These are phyloP conservation scores for Nakazawaea laoshanensis DNA, from an alignment of 805 yeast species.

Conservation along the genomic window DNA sequence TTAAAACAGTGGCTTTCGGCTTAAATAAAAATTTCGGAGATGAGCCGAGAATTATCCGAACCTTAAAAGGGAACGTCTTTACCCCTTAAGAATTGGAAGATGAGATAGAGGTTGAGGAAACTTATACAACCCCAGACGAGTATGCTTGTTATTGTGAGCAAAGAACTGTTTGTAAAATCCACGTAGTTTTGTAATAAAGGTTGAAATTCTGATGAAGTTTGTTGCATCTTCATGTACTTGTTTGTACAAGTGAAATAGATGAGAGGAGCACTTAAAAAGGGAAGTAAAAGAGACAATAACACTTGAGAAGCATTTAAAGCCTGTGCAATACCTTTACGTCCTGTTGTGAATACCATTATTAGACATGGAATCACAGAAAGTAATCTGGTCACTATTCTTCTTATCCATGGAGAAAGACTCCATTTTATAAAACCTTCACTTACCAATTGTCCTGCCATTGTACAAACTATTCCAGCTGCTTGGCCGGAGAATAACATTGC, in stretches of 20 bases:
- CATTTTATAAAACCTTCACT: slow-evolving; percentile 80
- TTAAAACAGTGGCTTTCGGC: too few species aligned
- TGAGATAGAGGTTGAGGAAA: slow-evolving; percentile 61
- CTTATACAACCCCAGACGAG: slow-evolving; percentile 66
- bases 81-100: slow-evolving; percentile 28
- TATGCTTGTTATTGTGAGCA: slow-evolving; percentile 45
- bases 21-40: too few species aligned
- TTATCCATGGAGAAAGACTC: slow-evolving; percentile 72
- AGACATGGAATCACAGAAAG: slow-evolving; percentile 74
- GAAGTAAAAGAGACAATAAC: slow-evolving; percentile 64
- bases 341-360: slow-evolving; percentile 55
- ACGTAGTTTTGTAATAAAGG: slow-evolving; percentile 25
- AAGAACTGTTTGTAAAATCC: slow-evolving; percentile 65
- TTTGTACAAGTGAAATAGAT: slow-evolving; percentile 67
- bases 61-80: slow-evolving; percentile 24
- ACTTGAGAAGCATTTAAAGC: slow-evolving; percentile 80
- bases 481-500: slow-evolving; percentile 76
- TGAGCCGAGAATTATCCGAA: too few species aligned
- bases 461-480: slow-evolving; percentile 82
- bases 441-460: slow-evolving; percentile 85
- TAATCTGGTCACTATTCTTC: slow-evolving; percentile 63
- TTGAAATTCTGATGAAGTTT: slow-evolving; percentile 9
- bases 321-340: slow-evolving; percentile 51
- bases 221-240: slow-evolving; percentile 27
- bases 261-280: slow-evolving; percentile 74